These are phyloP conservation scores for Linnemannia hyalina DNA, from an alignment of 192 early-diverging fungal genomes.

Conservation along the genomic window DNA sequence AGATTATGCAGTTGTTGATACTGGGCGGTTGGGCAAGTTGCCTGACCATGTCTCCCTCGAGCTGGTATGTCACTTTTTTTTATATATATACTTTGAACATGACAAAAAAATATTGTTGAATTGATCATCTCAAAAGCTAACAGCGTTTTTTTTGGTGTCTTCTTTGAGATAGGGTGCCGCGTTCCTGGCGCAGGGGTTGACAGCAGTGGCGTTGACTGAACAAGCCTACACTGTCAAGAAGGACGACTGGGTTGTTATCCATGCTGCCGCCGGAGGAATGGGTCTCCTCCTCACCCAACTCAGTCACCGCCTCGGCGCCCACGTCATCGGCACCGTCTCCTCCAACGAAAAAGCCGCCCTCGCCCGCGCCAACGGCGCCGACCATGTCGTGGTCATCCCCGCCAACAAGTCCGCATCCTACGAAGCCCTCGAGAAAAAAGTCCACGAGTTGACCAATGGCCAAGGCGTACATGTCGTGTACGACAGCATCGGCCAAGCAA, in stretches of 20 bases:
- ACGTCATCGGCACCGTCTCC: conserved; percentile 87
- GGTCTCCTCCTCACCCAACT: conserved; percentile 84
- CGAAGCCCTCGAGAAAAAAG: conserved; percentile 70
- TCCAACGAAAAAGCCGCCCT: conserved; percentile 73
- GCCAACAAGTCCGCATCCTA: conserved; percentile 11
- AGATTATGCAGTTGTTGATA: conserved; percentile 70
- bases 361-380: conserved; percentile 69
- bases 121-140: too few species aligned
- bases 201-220: conserved; percentile 76
- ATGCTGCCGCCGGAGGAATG: conserved; percentile 91
- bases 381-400: conserved; percentile 78
- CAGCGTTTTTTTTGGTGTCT: neutral
- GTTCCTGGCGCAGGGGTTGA: conserved; percentile 81
- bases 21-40: conserved; percentile 53
- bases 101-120: too few species aligned
- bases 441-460: conserved; percentile 76
- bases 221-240: conserved; percentile 76
- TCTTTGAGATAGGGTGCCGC: neutral
- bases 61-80: neutral
- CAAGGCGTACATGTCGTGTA: conserved; percentile 82
- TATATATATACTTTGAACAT: neutral
- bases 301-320: conserved; percentile 77
- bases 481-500: conserved; percentile 89
- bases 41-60: conserved; percentile 9
- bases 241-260: conserved; percentile 83